phyloP scores from a whole-genome alignment of 805 yeast species.

The Starmerella riodocensis region DNA sequence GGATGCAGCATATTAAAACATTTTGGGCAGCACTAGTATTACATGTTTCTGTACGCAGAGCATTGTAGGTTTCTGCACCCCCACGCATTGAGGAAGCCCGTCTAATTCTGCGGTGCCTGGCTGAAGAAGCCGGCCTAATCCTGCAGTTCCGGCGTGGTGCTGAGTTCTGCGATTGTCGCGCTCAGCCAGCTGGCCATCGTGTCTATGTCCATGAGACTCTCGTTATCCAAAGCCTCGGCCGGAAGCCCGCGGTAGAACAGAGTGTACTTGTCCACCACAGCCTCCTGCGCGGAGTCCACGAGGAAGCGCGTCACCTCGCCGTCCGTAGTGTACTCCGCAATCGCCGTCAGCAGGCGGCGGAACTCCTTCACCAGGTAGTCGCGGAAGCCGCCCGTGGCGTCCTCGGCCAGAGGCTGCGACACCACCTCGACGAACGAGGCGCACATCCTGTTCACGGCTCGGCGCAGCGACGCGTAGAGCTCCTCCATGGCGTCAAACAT shows the following conservation, averaged over 20 bases:
- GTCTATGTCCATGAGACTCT: conserved; percentile 52
- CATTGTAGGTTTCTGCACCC: no score
- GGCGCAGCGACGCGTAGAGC: conserved; percentile 57
- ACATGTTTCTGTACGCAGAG: no score
- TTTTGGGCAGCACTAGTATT: no score
- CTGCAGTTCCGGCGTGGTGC: no score
- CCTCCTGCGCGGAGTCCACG: conserved; percentile 54
- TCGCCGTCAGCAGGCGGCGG: conserved; percentile 48
- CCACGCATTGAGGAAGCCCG: no score
- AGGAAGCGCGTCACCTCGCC: conserved; percentile 37
- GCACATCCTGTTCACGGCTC: conserved; percentile 34
- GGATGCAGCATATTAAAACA: no score
- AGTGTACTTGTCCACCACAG: conserved; percentile 45
- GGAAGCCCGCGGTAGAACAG: conserved; percentile 32
- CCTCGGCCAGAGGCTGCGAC: conserved; percentile 31
- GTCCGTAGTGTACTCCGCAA: conserved; percentile 58
- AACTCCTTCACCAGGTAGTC: conserved; percentile 33
- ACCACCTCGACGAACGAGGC: conserved; percentile 2
- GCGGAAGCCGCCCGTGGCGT: conserved; percentile 28
- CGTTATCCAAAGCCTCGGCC: conserved; percentile 24
- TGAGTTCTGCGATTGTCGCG: conserved; percentile 1
- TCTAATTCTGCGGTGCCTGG: no score
- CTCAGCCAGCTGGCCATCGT: conserved; percentile 38
- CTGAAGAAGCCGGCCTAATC: no score
- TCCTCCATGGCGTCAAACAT: conserved; percentile 70